Evolutionary conservation across 805 yeast species (phyloP), one percentile per base, ranked within the genome.

Genomic region (Wickerhamomyces chaumierensis): DNA sequence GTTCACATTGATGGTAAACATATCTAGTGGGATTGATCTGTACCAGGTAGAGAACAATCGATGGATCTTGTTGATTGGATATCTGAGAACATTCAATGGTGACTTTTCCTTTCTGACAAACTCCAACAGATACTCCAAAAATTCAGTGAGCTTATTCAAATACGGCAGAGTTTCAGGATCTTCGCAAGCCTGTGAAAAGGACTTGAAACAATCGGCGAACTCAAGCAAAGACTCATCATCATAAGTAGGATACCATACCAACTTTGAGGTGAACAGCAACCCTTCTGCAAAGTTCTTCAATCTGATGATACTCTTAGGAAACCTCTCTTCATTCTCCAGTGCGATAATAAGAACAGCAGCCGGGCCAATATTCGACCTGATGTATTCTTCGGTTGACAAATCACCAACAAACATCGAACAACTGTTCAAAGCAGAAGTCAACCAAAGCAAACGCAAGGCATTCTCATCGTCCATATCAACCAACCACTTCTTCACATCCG

Each of bases 231-330:
- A 37, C 11, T 38, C 32, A 8, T 47, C 39, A 19, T 45, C 33
- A 37, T 53, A 53, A 3, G 38, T 42, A 15, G 57, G 56, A 16
- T 42, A 35, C 41, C 49, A 46, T 3, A 51, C 40, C 6, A 36
- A 41, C 25, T 42, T 45, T 0, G 46, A 39, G 1, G 51, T 48
- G 35, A 43, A 48, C 14, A 44, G 11, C 14, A 44, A 36, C 2
- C 49, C 48, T 40, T 51, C 52, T 3, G 53, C 49, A 35, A 34
- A 39, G 6, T 31, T 34, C 25, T 48, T 38, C 29, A 53, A n/a
- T 1, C 27, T 8, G 1, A 34, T 18, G 6, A 44, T 36, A 0
- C 48, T 36, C 8, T 31, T 39, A 1, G 55, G 49, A 21, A 43
- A 50, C 3, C 25, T 16, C 1, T 39, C 39, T 3, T 48, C 49